These are phyloP conservation scores for Haematococcus sp. DNA, from an alignment of 139 green algal species.

Conservation along the genomic window DNA sequence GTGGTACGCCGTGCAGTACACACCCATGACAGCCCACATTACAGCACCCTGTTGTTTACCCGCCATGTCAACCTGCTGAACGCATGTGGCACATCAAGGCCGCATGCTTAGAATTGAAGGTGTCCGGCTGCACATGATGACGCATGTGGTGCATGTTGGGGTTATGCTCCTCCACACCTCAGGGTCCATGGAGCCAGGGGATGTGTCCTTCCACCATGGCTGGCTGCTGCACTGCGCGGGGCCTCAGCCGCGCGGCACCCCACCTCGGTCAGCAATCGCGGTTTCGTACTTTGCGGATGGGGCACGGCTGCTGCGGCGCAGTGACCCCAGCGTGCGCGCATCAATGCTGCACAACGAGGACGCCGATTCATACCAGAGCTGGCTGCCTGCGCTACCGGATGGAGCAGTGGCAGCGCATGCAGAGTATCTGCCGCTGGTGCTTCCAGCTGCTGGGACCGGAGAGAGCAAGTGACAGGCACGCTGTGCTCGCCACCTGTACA, in stretches of 20 bases:
- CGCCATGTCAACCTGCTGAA: too few species aligned
- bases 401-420: slow-evolving; percentile 21
- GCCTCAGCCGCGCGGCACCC: slow-evolving; percentile 38
- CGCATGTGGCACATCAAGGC: not conserved
- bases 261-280: slow-evolving; percentile 37
- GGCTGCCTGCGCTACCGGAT: slow-evolving; percentile 22
- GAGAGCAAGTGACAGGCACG: too few species aligned
- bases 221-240: slow-evolving; percentile 62
- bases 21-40: too few species aligned
- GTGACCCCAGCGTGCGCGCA: slow-evolving; percentile 19
- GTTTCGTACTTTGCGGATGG: slow-evolving; percentile 61
- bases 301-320: slow-evolving; percentile 35
- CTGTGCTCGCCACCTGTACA: too few species aligned
- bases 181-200: slow-evolving; percentile 53
- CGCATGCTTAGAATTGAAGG: not conserved
- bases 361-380: slow-evolving; percentile 40
- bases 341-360: slow-evolving; percentile 51
- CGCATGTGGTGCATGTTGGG: not conserved
- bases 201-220: slow-evolving; percentile 61
- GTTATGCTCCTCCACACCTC: not conserved
- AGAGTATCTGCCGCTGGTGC: too few species aligned
- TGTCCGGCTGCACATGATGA: too few species aligned
- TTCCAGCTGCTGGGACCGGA: slow-evolving; percentile 8
- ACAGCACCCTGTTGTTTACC: too few species aligned
- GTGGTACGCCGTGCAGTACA: too few species aligned